These are phyloP conservation scores for Xylaria flabelliformis DNA, from an alignment of 495 filamentous ascomycete genomes.

Conservation along the genomic window DNA sequence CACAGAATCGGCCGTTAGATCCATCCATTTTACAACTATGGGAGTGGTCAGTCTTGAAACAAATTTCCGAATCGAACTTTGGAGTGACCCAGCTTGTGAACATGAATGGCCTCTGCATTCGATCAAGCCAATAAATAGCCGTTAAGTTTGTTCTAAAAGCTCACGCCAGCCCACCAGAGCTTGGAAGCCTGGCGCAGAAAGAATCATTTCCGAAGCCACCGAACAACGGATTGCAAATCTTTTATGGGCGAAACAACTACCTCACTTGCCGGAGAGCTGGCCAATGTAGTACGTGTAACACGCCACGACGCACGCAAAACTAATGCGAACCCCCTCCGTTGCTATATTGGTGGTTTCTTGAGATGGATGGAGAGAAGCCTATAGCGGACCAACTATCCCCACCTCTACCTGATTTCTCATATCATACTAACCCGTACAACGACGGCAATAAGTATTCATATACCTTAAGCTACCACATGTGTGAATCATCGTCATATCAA, in stretches of 20 bases:
- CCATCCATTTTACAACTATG: not conserved
- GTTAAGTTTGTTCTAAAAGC: not conserved
- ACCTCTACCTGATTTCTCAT: not conserved
- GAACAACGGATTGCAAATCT: not conserved
- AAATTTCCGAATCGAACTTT: not conserved
- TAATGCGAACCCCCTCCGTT: not conserved
- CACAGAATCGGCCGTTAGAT: not conserved
- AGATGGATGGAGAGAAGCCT: not conserved
- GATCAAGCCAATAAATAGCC: not conserved
- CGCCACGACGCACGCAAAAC: not conserved
- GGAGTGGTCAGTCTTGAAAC: not conserved
- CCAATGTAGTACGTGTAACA: not conserved
- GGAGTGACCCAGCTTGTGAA: not conserved
- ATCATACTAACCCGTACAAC: not conserved
- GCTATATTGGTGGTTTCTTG: not conserved
- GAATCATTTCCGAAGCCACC: not conserved
- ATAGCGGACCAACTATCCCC: not conserved
- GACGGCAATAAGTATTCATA: not conserved
- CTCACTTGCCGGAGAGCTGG: not conserved
- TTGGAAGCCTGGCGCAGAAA: not conserved
- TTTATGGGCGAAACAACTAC: not conserved
- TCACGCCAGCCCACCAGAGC: not conserved
- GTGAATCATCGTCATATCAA: not conserved
- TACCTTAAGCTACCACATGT: not conserved
- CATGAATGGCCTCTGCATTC: not conserved